phyloP scores from a whole-genome alignment of 176 grass and related monocot species.

The Calamus simplicifolius region DNA sequence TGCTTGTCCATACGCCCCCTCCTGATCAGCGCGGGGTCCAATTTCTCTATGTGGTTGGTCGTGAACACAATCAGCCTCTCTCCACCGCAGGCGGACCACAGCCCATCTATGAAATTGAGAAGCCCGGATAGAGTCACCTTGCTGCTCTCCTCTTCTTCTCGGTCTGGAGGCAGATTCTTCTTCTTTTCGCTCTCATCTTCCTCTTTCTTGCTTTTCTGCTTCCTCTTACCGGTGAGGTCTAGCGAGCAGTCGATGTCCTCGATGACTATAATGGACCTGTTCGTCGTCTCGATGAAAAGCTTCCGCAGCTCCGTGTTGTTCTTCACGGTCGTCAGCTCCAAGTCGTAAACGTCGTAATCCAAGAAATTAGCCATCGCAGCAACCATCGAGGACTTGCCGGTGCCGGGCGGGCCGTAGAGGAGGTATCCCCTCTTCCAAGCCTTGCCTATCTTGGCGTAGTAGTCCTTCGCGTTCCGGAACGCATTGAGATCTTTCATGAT shows the following conservation, averaged over 20 bases:
- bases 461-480: slow-evolving; percentile 48
- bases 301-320: slow-evolving; percentile 63
- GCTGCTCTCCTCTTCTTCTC: slow-evolving; percentile 3
- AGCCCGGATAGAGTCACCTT: slow-evolving; percentile 64
- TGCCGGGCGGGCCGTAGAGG: slow-evolving; percentile 31
- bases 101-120: slow-evolving; percentile 67
- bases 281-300: slow-evolving; percentile 63
- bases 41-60: slow-evolving; percentile 48
- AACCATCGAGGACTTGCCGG: slow-evolving; percentile 80
- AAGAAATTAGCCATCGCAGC: slow-evolving; percentile 65
- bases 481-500: slow-evolving; percentile 43
- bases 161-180: slow-evolving; percentile 4
- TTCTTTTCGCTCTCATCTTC: not conserved
- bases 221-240: slow-evolving; percentile 51
- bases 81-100: slow-evolving; percentile 51
- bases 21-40: slow-evolving; percentile 52
- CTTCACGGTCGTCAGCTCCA: slow-evolving; percentile 56
- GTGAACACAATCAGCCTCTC: slow-evolving; percentile 59
- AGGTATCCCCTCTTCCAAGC: slow-evolving; percentile 58
- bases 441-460: slow-evolving; percentile 61
- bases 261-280: slow-evolving; percentile 68
- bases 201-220: slow-evolving; percentile 4
- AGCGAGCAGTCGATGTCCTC: slow-evolving; percentile 73
- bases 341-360: slow-evolving; percentile 61
- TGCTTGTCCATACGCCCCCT: slow-evolving; percentile 66